Conservation (phyloP, 208 protist species). For the Trypanosoma grayi region DNA sequence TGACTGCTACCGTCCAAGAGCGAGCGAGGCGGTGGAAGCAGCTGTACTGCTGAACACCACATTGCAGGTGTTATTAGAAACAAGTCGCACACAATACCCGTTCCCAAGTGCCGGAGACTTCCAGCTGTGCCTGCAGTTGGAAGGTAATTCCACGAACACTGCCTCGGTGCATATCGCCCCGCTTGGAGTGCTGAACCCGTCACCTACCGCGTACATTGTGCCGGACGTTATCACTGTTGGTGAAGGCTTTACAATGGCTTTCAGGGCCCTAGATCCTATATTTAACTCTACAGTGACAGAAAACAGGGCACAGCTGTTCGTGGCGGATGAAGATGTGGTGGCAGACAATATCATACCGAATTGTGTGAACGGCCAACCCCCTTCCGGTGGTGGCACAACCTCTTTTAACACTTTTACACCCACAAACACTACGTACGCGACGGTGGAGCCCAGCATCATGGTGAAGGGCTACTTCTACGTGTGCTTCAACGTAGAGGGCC, state of each 20-base stretch:
- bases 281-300: slow-evolving; percentile 35
- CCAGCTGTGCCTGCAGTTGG: slow-evolving; percentile 76
- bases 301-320: slow-evolving; percentile 57
- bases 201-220: slow-evolving; percentile 80
- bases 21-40: slow-evolving; percentile 25
- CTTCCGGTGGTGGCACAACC: slow-evolving; percentile 38
- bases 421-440: slow-evolving; percentile 40
- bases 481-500: slow-evolving; percentile 76
- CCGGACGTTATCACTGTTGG: slow-evolving; percentile 38
- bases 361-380: slow-evolving; percentile 37
- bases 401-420: slow-evolving; percentile 69
- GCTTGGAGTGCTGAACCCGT: slow-evolving; percentile 46
- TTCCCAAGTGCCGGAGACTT: slow-evolving; percentile 55
- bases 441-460: slow-evolving; percentile 50
- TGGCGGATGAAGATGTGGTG: not conserved
- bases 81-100: slow-evolving; percentile 26
- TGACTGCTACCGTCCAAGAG: slow-evolving; percentile 70
- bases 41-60: slow-evolving; percentile 65
- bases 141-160: slow-evolving; percentile 18
- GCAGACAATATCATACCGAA: slow-evolving; percentile 25
- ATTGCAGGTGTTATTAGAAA: slow-evolving; percentile 49
- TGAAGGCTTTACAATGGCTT: slow-evolving; percentile 59
- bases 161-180: slow-evolving; percentile 65
- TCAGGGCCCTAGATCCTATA: slow-evolving; percentile 62
- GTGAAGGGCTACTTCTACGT: slow-evolving; percentile 73